Evolutionary conservation across 345 rosid species (phyloP), one percentile per base, ranked within the genome.

Genomic region (Lepidium africanum): DNA sequence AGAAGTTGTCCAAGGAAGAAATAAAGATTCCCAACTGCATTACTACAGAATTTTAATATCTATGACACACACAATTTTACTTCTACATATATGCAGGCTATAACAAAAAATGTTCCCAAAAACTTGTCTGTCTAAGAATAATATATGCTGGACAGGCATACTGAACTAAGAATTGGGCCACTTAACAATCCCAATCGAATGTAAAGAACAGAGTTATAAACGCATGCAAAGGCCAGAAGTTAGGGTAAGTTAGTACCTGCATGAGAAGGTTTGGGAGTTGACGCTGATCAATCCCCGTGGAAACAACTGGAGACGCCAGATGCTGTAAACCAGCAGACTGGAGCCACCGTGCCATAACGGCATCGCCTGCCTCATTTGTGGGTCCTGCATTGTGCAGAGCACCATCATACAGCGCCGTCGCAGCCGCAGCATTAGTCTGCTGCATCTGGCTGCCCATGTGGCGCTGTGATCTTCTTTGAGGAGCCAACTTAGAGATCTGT

Each of bases 241-340:
- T 11, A 7, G 16, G 52, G 55, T 30, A 51, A 23, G 19, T 71
- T 3, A 45, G 37, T 76, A 94, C 97, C 96, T 95, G 97, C 96
- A 89, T 83, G 59, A 89, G 79, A 52, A 91, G 80, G 83, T 87
- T 94, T 11, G 97, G 99, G 42, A 87, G 96, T 72, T 80, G 84
- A 52, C 92, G 96, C 40, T 94, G 90, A 77, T 91, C 99, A 49
- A 79, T 56, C 53, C 88, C 85, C 0, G 92, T 76, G 21, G 96
- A 84, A 69, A 96, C 87, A 83, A 87, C 59, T 13, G 99, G 99
- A 57, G 99, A 91, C 67, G 96, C 99, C 82, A 94, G 90, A 86
- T 94, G 99, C 92, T 94, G 99, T 86, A 94, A 76, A 59, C 99
- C 99, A 48, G 96, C 96, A 11, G 97, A 94, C 81, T 94, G 97